Conservation (phyloP, 441 rosid species). For the Raphanus hybrid region DNA sequence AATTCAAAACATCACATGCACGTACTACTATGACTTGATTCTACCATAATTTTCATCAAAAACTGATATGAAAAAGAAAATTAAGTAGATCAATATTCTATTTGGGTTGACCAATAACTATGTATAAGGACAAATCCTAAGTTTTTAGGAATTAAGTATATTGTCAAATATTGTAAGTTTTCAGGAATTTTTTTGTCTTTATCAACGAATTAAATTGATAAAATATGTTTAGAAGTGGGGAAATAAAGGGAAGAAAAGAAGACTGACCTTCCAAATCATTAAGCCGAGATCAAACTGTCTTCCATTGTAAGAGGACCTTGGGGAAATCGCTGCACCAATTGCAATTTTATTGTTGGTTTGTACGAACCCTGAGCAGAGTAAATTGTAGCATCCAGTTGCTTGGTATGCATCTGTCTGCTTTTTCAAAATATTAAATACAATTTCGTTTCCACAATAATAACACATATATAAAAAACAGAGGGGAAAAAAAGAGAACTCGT, state of each 20-base stretch:
- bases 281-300: conserved; percentile 70
- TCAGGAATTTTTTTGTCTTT: not conserved
- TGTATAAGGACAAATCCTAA: conserved; percentile 4
- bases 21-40: conserved; percentile 10
- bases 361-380: conserved; percentile 73
- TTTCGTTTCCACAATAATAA: not conserved
- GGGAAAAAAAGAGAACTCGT: not conserved
- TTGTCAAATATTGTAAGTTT: conserved; percentile 20
- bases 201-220: not conserved
- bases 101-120: conserved; percentile 13
- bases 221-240: conserved; percentile 29
- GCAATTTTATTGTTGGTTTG: conserved; percentile 71
- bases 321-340: conserved; percentile 78
- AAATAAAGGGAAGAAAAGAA: conserved; percentile 34
- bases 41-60: conserved; percentile 19
- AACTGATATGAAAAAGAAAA: not conserved
- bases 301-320: conserved; percentile 63
- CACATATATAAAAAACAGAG: not conserved
- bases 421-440: conserved; percentile 13
- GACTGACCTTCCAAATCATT: conserved; percentile 76
- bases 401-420: conserved; percentile 75
- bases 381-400: conserved; percentile 77
- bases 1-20: conserved; percentile 25
- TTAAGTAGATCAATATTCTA: not conserved
- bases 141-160: conserved; percentile 7